These are phyloP conservation scores for Catharanthus roseus DNA, from an alignment of 257 asterid species.

Conservation along the genomic window DNA sequence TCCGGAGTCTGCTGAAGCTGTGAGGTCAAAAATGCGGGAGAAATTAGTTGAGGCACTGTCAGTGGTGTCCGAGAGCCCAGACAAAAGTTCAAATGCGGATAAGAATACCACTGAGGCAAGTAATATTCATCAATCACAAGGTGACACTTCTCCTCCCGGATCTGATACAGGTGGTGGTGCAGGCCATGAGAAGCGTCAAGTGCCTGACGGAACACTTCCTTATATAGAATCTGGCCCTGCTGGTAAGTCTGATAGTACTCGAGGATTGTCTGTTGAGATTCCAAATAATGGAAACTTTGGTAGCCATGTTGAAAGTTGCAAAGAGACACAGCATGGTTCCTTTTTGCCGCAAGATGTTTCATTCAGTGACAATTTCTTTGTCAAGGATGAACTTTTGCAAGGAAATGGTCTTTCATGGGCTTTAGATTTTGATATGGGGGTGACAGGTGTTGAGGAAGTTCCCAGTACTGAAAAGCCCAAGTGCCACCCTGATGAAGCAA, in stretches of 20 bases:
- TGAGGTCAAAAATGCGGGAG: conserved; percentile 95
- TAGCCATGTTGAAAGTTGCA: conserved; percentile 34
- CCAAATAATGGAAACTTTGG: conserved; percentile 36
- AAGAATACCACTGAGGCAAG: conserved; percentile 21
- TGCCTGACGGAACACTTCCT: conserved; percentile 20
- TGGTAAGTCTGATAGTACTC: conserved; percentile 31
- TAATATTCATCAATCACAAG: conserved; percentile 19
- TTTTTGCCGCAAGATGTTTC: conserved; percentile 59
- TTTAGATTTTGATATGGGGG: conserved; percentile 60
- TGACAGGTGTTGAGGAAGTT: conserved; percentile 42
- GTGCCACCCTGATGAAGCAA: conserved; percentile 35
- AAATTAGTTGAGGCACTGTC: conserved; percentile 70
- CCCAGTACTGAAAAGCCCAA: conserved; percentile 32
- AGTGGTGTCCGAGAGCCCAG: conserved; percentile 43
- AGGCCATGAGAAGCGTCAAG: conserved; percentile 16
- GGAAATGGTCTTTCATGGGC: conserved; percentile 99
- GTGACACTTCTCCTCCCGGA: conserved; percentile 30
- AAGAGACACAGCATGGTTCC: conserved; percentile 44
- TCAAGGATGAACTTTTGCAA: conserved; percentile 88
- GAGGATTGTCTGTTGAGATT: conserved; percentile 32
- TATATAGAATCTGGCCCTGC: conserved; percentile 21
- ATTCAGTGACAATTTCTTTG: conserved; percentile 68
- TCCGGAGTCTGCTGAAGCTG: conserved; percentile 54
- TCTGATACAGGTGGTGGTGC: conserved; percentile 23
- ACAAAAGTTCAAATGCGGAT: conserved; percentile 28